These are phyloP conservation scores for Neurospora tetraspora DNA, from an alignment of 495 filamentous ascomycete genomes.

Conservation along the genomic window DNA sequence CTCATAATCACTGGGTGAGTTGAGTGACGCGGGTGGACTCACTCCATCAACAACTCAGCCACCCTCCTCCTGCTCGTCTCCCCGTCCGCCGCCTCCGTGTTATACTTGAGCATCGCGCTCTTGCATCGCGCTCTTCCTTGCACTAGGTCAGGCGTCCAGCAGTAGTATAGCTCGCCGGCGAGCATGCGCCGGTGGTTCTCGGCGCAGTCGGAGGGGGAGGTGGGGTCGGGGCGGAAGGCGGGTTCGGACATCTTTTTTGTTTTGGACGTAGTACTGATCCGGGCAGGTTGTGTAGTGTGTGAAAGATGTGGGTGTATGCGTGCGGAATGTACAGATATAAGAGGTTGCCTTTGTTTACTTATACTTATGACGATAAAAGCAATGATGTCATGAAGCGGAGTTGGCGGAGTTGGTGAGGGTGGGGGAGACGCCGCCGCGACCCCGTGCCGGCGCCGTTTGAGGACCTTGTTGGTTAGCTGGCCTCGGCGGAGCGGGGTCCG, in stretches of 20 bases:
- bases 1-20: no score
- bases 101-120: conserved; percentile 51
- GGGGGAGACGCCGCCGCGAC: no score
- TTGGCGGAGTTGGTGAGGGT: background rate
- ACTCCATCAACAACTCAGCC: conserved; percentile 69
- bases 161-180: conserved; percentile 42
- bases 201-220: conserved; percentile 6
- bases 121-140: conserved; percentile 50
- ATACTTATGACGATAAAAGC: background rate
- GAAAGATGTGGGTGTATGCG: background rate
- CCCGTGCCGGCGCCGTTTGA: background rate
- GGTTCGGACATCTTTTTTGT: background rate
- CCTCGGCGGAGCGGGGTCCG: background rate
- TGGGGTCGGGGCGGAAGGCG: background rate
- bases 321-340: background rate
- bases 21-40: no score
- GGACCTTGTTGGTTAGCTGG: background rate
- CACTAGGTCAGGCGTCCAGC: conserved; percentile 36
- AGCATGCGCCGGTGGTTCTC: conserved; percentile 40
- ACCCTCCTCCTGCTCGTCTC: conserved; percentile 46
- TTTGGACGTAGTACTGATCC: background rate
- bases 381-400: background rate
- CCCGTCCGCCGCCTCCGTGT: conserved; percentile 33
- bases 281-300: background rate
- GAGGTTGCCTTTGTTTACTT: background rate